Conservation (phyloP, 305 asterid genomes). For the Plantago rigida region DNA sequence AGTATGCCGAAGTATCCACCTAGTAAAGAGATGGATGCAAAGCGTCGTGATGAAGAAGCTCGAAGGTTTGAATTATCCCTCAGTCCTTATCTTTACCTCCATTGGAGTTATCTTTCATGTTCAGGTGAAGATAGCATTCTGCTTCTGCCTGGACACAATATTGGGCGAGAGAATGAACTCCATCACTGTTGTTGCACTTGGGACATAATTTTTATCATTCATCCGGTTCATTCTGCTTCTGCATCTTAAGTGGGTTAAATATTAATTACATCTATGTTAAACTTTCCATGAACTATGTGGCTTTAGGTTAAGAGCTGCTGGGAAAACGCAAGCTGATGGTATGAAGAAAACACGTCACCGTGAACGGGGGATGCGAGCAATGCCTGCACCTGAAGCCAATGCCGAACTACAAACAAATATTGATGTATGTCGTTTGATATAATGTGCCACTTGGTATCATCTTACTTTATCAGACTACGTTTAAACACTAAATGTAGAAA, state of each 20-base stretch:
- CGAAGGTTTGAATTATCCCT: slow-evolving; percentile 45
- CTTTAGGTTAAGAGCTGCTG: slow-evolving; percentile 60
- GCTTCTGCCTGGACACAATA: no score
- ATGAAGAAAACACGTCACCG: slow-evolving; percentile 57
- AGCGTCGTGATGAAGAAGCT: slow-evolving; percentile 82
- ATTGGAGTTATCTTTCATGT: not conserved
- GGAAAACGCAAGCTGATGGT: slow-evolving; percentile 52
- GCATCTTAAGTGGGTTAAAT: slow-evolving; percentile 4
- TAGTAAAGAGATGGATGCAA: slow-evolving; percentile 90
- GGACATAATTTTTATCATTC: not conserved
- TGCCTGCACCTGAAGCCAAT: slow-evolving; percentile 89
- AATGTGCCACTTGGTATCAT: not conserved
- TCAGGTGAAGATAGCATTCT: no score
- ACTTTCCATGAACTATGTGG: slow-evolving; percentile 20
- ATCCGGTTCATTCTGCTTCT: slow-evolving; percentile 3
- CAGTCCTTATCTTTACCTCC: not conserved
- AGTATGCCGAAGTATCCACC: slow-evolving; percentile 91
- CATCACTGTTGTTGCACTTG: no score
- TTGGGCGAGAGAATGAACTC: no score
- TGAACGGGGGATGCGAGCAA: slow-evolving; percentile 49
- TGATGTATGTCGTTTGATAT: slow-evolving; percentile 43
- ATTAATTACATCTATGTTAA: not conserved
- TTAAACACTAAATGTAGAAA: no score
- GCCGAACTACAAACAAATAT: slow-evolving; percentile 79
- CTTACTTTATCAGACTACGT: not conserved